Evolutionary conservation across 768 basidiomycete genomes (phyloP), one percentile per base, ranked within the genome.

Genomic region (Psilocybe sp.): DNA sequence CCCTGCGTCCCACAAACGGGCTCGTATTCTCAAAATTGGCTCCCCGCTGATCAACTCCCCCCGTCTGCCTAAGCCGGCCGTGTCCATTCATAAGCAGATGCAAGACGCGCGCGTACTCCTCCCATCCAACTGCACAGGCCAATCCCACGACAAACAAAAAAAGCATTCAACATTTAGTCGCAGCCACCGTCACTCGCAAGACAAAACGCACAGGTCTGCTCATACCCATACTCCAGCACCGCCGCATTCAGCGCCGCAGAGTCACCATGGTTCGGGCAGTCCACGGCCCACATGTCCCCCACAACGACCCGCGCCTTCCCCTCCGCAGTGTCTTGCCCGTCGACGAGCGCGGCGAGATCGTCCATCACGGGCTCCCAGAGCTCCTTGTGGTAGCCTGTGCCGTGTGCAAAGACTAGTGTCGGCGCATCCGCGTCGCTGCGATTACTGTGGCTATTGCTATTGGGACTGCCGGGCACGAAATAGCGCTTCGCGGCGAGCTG

Each of bases 301-400:
- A 81, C 68, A 7, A 7, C 23, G 4, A 28, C 23, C 4, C 23
- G 23, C 23, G 23, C 23, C 23, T 28, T 28, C 23, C 23, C 23
- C 59, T 69, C 73, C 11, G 66, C 53, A 6, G 45, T 31, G 9
- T 20, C 34, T 6, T 5, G 20, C 12, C 60, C 35, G 1, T 50
- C 59, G 4, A 72, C 47, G 1, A 73, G 41, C 1, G 35, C 50
- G 42, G 69, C 74, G 14, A 82, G 59, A 6, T 78, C 74, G 7
- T 77, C 75, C 2, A 84, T 64, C 0, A 73, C 70, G 0, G 81
- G 79, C 53, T 82, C 81, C 77, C 79, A 82, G n/a, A 70, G 69
- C 55, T 82, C 81, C 53, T 82, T 82, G 57, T 77, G 77, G 57
- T 77, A 79, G 0, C 81, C 73, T 1, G 77, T 79, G 6, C 74